Conservation (phyloP, 2,329 filamentous ascomycete genomes). For the Xylariomycetidae sp. region DNA sequence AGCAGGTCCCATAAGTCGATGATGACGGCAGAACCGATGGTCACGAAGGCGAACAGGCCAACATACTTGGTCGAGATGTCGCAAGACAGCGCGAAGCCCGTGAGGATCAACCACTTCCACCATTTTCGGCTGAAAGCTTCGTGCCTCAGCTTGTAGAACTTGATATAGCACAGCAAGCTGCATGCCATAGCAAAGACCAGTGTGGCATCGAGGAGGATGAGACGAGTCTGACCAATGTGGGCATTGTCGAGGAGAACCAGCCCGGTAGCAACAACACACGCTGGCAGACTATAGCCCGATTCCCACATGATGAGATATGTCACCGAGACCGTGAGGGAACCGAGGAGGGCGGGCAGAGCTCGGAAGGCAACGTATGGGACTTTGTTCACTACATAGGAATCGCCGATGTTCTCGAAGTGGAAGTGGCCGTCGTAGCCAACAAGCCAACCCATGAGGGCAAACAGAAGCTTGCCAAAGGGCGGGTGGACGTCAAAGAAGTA, state of each 20-base stretch:
- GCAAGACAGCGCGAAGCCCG: slow-evolving; percentile 89
- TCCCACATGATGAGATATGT: slow-evolving; percentile 99
- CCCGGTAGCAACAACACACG: slow-evolving; percentile 79
- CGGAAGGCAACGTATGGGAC: slow-evolving; percentile 97
- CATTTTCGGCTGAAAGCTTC: slow-evolving; percentile 88
- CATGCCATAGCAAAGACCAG: slow-evolving; percentile 94
- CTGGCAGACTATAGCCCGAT: slow-evolving; percentile 92
- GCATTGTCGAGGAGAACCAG: slow-evolving; percentile 95
- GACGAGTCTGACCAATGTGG: slow-evolving; percentile 90
- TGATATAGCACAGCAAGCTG: slow-evolving; percentile 89
- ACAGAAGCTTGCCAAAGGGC: slow-evolving; percentile 95
- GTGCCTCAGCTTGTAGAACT: slow-evolving; percentile 95
- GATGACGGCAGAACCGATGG: slow-evolving; percentile 86
- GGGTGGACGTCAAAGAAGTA: slow-evolving; percentile 99
- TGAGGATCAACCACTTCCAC: slow-evolving; percentile 99
- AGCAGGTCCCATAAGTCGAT: slow-evolving; percentile 95
- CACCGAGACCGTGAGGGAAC: slow-evolving; percentile 88
- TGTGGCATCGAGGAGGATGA: slow-evolving; percentile 93
- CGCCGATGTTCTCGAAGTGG: slow-evolving; percentile 98
- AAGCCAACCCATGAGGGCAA: slow-evolving; percentile 94
- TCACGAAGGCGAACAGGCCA: slow-evolving; percentile 93
- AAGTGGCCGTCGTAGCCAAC: slow-evolving; percentile 96
- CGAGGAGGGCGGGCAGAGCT: slow-evolving; percentile 85
- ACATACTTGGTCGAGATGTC: slow-evolving; percentile 99
- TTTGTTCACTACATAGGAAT: slow-evolving; percentile 95